Evolutionary conservation across 352 stramenopile species (phyloP).

Genomic region (Phytophthora cajani): DNA sequence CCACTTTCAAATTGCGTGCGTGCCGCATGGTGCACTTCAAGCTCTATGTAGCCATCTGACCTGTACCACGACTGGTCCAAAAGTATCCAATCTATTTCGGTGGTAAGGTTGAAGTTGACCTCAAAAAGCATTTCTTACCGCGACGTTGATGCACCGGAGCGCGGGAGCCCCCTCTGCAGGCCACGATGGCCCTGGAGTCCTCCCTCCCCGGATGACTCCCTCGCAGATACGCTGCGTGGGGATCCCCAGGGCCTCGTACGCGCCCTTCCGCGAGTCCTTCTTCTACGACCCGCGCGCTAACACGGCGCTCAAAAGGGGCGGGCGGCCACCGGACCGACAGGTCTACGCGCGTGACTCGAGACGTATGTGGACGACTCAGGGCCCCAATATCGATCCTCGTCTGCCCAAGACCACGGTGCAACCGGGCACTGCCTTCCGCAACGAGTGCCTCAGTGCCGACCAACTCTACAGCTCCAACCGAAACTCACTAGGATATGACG

Average conservation of each 20-base stretch:
- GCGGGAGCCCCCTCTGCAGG: neutral
- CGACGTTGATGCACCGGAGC: conserved; percentile 2
- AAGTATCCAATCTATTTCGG: conserved; percentile 32
- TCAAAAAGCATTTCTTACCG: neutral
- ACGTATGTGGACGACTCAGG: conserved; percentile 58
- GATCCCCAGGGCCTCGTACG: conserved; percentile 35
- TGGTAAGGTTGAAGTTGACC: conserved; percentile 36
- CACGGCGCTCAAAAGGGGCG: conserved; percentile 48
- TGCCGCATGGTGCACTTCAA: conserved; percentile 3
- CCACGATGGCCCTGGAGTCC: conserved; percentile 15
- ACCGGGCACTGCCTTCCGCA: conserved; percentile 69
- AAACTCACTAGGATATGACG: conserved; percentile 69
- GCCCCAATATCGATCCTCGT: conserved; percentile 49
- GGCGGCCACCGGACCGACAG: conserved; percentile 37
- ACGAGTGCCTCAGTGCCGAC: conserved; percentile 65
- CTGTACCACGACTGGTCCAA: neutral
- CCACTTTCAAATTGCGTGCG: neutral
- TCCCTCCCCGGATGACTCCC: conserved; percentile 21
- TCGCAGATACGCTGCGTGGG: conserved; percentile 26
- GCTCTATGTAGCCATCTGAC: conserved; percentile 3
- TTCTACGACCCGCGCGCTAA: conserved; percentile 67
- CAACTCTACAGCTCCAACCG: conserved; percentile 72
- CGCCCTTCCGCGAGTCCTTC: conserved; percentile 69
- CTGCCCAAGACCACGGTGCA: conserved; percentile 62
- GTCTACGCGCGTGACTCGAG: conserved; percentile 50